These are phyloP conservation scores for Ceratocystis papillata DNA, from an alignment of 2,329 filamentous ascomycete genomes.

Conservation along the genomic window DNA sequence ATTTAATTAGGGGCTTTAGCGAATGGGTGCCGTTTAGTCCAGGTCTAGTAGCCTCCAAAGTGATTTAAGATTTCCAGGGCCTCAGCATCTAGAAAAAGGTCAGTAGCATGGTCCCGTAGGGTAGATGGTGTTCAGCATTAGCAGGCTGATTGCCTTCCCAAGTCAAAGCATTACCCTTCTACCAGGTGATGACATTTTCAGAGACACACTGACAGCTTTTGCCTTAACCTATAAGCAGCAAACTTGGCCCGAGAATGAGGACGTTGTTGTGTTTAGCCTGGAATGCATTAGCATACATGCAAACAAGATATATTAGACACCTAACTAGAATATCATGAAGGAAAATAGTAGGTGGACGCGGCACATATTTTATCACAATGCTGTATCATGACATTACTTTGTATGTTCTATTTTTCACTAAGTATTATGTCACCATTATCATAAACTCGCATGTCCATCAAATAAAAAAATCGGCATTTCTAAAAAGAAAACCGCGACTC, in stretches of 20 bases:
- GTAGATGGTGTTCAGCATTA: conserved; percentile 49
- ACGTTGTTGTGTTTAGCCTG: conserved; percentile 57
- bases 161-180: conserved; percentile 52
- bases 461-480: not conserved
- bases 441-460: too few relatives aligned
- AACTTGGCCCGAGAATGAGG: conserved; percentile 59
- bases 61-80: conserved; percentile 48
- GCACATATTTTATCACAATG: not conserved
- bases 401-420: not conserved
- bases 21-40: conserved; percentile 66
- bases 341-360: not conserved
- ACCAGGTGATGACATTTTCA: conserved; percentile 56
- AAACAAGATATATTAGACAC: conserved; percentile 35
- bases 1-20: conserved; percentile 62
- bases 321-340: conserved; percentile 27
- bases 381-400: not conserved
- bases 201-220: conserved; percentile 59
- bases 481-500: conserved; percentile 8
- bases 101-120: conserved; percentile 49
- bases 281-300: conserved; percentile 53
- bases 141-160: conserved; percentile 48
- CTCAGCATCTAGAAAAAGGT: conserved; percentile 47
- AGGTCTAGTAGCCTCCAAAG: conserved; percentile 49
- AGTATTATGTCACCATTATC: too few relatives aligned
- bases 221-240: conserved; percentile 58